These are phyloP conservation scores for Sonneratia alba DNA, from an alignment of 345 rosid genomes.

Conservation along the genomic window DNA sequence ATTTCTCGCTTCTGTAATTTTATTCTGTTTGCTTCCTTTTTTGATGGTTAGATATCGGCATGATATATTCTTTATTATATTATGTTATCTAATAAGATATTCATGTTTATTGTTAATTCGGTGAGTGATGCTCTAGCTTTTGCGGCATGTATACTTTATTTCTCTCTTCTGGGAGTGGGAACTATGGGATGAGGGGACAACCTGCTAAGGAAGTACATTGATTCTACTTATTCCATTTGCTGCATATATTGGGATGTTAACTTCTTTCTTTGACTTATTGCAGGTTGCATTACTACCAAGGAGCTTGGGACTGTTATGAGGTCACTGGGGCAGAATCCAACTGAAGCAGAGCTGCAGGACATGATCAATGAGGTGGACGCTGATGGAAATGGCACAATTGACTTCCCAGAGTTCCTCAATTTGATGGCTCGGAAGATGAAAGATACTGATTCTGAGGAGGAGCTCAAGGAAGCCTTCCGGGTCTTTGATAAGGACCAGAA, in stretches of 20 bases:
- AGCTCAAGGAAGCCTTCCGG: slow-evolving; percentile 41
- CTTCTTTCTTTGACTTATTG: background rate
- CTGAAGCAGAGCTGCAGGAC: slow-evolving; percentile 44
- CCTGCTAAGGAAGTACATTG: background rate
- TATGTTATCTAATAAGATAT: too few species aligned
- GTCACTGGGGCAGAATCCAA: slow-evolving; percentile 38
- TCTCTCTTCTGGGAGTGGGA: background rate
- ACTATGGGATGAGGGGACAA: background rate
- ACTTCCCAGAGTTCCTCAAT: slow-evolving; percentile 40
- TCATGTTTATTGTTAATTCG: background rate
- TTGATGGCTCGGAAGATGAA: slow-evolving; percentile 45
- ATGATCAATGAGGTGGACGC: slow-evolving; percentile 46
- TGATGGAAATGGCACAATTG: slow-evolving; percentile 41
- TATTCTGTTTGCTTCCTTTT: background rate
- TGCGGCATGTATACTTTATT: background rate
- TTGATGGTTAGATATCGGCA: too few species aligned
- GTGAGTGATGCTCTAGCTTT: background rate
- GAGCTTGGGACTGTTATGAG: slow-evolving; percentile 50
- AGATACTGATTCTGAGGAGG: slow-evolving; percentile 44
- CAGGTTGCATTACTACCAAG: slow-evolving; percentile 43
- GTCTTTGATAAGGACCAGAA: slow-evolving; percentile 45
- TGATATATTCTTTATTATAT: too few species aligned
- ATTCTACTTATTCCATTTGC: background rate
- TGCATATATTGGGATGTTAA: background rate
- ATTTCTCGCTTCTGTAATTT: background rate